Evolutionary conservation across 176 grass and related monocot genomes (phyloP), one percentile per base, ranked within the genome.

Genomic region (Oryza officinalis): DNA sequence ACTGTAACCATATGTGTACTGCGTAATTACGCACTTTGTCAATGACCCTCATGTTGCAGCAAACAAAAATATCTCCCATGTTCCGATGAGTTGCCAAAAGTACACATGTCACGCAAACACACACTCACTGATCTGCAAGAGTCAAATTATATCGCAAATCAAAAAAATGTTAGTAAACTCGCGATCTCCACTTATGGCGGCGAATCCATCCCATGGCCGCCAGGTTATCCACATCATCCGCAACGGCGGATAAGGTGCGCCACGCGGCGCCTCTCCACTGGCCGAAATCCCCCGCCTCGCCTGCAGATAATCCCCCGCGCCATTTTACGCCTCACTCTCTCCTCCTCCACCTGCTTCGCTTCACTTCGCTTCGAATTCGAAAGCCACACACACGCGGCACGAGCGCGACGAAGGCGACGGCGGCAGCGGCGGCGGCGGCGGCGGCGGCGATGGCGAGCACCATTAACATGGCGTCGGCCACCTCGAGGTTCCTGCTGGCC

Each of bases 401-500:
- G n/a, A 31, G 76, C 33, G 74, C n/a, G 77, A 50, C 40, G 35
- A 5, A 4, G 33, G 5, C 33, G 32, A 30, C 28, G 28, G 28
- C 28, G 57, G 8, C 50, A 30, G 75, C 8, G 40, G 15, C 32
- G 65, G 8, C 52, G 78, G 37, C 79, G 73, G 75, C 8, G 40
- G 15, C 32, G 65, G 8, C 52, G 78, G 37, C 79, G 73, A 95
- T 98, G 96, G 96, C 96, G 72, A 95, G 87, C 89, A 96, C 96
- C 69, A 47, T 47, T 47, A 90, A 84, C 87, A 90, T 99, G 87
- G 87, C 93, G 63, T 96, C 93, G 13, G 89, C 89, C 31, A 89
- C 96, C 8, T 89, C 93, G 37, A 93, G 87, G 64, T 99, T 99
- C 52, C 82, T 92, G 81, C 83, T 96, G 60, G 76, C 83, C 2